phyloP scores from a whole-genome alignment of 495 filamentous ascomycete genomes.

The Aspergillus diversus region DNA sequence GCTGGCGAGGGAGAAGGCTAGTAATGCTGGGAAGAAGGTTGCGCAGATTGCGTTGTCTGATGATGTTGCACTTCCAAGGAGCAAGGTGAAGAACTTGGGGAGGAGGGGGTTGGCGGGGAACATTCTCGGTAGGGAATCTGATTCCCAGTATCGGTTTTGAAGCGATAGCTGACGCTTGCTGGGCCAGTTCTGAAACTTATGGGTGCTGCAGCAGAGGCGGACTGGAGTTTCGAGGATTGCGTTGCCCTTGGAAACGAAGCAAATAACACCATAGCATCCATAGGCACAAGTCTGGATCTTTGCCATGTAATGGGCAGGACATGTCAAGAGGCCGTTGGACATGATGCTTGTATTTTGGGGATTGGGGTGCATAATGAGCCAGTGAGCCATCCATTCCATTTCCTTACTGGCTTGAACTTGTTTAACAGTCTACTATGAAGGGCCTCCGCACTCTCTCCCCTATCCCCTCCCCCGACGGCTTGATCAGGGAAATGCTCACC shows the following conservation, averaged over 20 bases:
- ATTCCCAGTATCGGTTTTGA: too few species aligned
- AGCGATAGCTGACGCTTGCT: too few species aligned
- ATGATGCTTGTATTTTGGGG: neutral
- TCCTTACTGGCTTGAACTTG: neutral
- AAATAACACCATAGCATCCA: constrained; percentile 4
- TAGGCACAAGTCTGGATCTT: constrained; percentile 4
- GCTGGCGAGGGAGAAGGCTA: constrained; percentile 5
- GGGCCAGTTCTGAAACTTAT: constrained; percentile 2
- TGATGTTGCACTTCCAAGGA: constrained; percentile 4
- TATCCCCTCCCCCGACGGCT: neutral
- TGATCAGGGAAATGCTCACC: neutral
- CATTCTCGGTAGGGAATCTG: neutral
- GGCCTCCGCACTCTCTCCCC: constrained; percentile 6
- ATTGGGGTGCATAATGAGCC: constrained; percentile 1
- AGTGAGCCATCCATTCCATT: neutral
- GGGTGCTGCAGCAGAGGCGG: neutral
- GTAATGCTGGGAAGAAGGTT: neutral
- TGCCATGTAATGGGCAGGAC: constrained; percentile 5
- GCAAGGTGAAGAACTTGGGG: constrained; percentile 6
- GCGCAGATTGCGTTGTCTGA: constrained; percentile 4
- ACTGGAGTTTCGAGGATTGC: constrained; percentile 6
- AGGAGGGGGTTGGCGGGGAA: constrained; percentile 7
- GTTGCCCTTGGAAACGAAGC: neutral
- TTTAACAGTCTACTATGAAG: neutral
- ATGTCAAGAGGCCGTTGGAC: neutral